Percentiles rank a stretch among this genome's conserved stretches.
Evolutionary conservation across 306 rosid genomes (phyloP).

Genomic region (Citrullus colocynthis): DNA sequence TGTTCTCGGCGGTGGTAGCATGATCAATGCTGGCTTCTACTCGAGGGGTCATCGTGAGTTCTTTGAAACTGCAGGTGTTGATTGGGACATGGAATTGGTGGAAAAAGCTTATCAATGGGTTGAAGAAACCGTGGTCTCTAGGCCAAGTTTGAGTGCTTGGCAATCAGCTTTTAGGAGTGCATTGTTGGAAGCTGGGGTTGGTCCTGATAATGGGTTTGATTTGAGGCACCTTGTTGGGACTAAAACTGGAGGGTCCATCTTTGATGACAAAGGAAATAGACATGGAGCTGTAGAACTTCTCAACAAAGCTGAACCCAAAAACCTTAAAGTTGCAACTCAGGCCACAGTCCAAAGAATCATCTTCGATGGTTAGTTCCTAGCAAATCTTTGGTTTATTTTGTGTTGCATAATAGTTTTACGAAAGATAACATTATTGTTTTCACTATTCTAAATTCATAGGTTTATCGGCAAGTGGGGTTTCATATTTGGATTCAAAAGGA

Average conservation of each 20-base stretch:
- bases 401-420: no score
- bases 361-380: slow-evolving; percentile 3
- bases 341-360: slow-evolving; percentile 12
- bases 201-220: slow-evolving; percentile 7
- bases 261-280: slow-evolving; percentile 8
- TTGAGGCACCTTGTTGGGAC: slow-evolving; percentile 5
- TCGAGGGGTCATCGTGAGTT: slow-evolving; percentile 8
- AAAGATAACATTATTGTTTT: not conserved
- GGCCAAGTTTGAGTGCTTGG: not conserved
- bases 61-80: not conserved
- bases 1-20: slow-evolving; percentile 17
- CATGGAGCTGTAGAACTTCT: slow-evolving; percentile 24
- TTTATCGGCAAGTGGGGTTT: slow-evolving; percentile 12
- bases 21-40: slow-evolving; percentile 11
- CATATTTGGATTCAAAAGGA: slow-evolving; percentile 12
- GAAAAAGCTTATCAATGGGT: slow-evolving; percentile 15
- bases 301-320: not conserved
- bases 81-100: slow-evolving; percentile 13
- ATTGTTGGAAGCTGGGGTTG: slow-evolving; percentile 7
- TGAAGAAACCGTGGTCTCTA: slow-evolving; percentile 1
- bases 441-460: not conserved
- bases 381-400: no score
- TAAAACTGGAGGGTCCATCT: slow-evolving; percentile 1
- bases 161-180: not conserved
- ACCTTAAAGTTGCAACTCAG: slow-evolving; percentile 8